Evolutionary conservation across 2,329 filamentous ascomycete genomes (phyloP).

Genomic region (Phialemonium atrogriseum): DNA sequence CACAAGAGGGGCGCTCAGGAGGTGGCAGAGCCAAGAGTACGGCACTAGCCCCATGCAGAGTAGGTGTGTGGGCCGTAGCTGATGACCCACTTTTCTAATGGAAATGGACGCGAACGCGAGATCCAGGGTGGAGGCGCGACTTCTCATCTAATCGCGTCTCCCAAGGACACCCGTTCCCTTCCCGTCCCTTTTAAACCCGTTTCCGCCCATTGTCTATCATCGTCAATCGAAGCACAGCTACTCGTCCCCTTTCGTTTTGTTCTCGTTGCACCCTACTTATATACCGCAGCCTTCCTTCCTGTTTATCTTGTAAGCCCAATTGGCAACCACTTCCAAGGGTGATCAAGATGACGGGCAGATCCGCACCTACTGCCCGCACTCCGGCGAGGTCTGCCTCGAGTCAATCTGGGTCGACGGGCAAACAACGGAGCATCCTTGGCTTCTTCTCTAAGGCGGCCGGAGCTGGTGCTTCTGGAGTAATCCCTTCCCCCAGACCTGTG

Average conservation of each 20-base stretch:
- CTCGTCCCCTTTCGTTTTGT: not conserved
- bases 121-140: constrained; percentile 8
- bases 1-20: no score
- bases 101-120: constrained; percentile 2
- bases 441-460: constrained; percentile 63
- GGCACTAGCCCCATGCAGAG: no score
- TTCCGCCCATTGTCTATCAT: not conserved
- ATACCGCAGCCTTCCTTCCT: not conserved
- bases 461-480: constrained; percentile 9
- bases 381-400: constrained; percentile 24
- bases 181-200: constrained; percentile 12
- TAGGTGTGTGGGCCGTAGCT: no score
- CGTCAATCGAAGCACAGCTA: not conserved
- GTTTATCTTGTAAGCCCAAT: not conserved
- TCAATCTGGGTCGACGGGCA: constrained; percentile 36
- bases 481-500: not conserved
- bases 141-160: constrained; percentile 12
- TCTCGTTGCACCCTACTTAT: constrained; percentile 1
- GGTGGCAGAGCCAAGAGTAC: no score
- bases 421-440: constrained; percentile 67
- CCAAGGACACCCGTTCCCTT: no score
- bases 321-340: not conserved
- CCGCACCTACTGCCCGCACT: constrained; percentile 21
- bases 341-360: constrained; percentile 18
- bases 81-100: constrained; percentile 4